Conservation (phyloP, 768 basidiomycete species). For the Tylopilus cervinicoccineus region DNA sequence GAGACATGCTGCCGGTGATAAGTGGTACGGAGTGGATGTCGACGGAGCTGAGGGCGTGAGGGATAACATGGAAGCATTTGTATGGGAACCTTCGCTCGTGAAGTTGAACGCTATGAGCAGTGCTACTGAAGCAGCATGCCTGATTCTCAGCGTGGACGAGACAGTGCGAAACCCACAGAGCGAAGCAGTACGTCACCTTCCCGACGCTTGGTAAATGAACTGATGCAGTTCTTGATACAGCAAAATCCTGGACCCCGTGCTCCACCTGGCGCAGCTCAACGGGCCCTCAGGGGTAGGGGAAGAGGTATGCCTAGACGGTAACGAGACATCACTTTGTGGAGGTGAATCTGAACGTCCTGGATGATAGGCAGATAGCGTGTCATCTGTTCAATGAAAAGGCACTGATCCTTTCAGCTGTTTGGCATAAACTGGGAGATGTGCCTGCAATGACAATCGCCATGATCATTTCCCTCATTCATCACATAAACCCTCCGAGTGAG, state of each 20-base stretch:
- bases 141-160: constrained; percentile 96
- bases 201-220: constrained; percentile 2
- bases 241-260: constrained; percentile 81
- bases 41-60: constrained; percentile 85
- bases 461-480: neutral
- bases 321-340: constrained; percentile 12
- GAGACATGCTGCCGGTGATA: constrained; percentile 86
- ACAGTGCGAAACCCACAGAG: constrained; percentile 95
- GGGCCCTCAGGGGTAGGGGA: constrained; percentile 83
- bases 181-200: constrained; percentile 63
- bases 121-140: constrained; percentile 92
- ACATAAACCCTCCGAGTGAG: too few relatives aligned
- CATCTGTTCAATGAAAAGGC: constrained; percentile 15
- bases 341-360: constrained; percentile 7
- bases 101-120: constrained; percentile 95
- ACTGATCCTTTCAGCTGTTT: constrained; percentile 5
- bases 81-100: constrained; percentile 96
- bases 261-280: constrained; percentile 87
- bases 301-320: constrained; percentile 76
- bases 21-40: constrained; percentile 93
- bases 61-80: constrained; percentile 96
- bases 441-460: neutral
- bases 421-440: neutral
- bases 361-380: constrained; percentile 17
- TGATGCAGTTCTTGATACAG: constrained; percentile 36